These are phyloP conservation scores for Fusarium avenaceum DNA, from an alignment of 2,329 filamentous ascomycete species.

Conservation along the genomic window DNA sequence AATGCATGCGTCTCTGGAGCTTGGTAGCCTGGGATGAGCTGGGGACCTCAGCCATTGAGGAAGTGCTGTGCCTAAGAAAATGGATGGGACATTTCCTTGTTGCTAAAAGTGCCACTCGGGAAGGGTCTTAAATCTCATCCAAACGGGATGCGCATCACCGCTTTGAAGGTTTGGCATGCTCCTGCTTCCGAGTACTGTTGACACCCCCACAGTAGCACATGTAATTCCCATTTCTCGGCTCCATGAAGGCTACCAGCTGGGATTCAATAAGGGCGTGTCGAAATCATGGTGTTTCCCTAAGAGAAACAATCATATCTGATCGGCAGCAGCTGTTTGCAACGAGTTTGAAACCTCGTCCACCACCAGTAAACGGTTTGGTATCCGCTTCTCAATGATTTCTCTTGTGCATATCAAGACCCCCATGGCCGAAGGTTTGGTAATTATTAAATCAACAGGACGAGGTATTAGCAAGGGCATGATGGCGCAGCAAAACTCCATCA, in stretches of 20 bases:
- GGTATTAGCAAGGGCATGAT: slow-evolving; percentile 40
- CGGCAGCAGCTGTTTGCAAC: slow-evolving; percentile 44
- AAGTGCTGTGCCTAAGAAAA: slow-evolving; percentile 31
- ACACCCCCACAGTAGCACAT: slow-evolving; percentile 37
- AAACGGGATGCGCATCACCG: slow-evolving; percentile 49
- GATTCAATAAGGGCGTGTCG: slow-evolving; percentile 5
- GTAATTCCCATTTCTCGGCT: slow-evolving; percentile 35
- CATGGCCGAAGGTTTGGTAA: slow-evolving; percentile 27
- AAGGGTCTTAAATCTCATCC: slow-evolving; percentile 49
- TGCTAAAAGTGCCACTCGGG: slow-evolving; percentile 47
- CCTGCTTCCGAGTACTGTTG: slow-evolving; percentile 11
- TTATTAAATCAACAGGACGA: slow-evolving; percentile 32
- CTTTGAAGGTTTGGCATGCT: slow-evolving; percentile 47
- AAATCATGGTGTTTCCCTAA: slow-evolving; percentile 32
- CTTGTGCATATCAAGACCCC: background rate
- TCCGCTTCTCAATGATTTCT: slow-evolving; percentile 31
- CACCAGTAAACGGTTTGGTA: slow-evolving; percentile 16
- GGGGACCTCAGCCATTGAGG: slow-evolving; percentile 29
- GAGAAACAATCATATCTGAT: slow-evolving; percentile 47
- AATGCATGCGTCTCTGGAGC: slow-evolving; percentile 30
- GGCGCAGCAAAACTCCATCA: slow-evolving; percentile 40
- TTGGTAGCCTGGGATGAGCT: slow-evolving; percentile 30
- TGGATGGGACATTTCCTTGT: slow-evolving; percentile 47
- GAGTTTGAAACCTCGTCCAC: slow-evolving; percentile 28
- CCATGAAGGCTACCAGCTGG: background rate